These are phyloP conservation scores for Trametes cingulata DNA, from an alignment of 768 basidiomycete genomes.

Conservation along the genomic window DNA sequence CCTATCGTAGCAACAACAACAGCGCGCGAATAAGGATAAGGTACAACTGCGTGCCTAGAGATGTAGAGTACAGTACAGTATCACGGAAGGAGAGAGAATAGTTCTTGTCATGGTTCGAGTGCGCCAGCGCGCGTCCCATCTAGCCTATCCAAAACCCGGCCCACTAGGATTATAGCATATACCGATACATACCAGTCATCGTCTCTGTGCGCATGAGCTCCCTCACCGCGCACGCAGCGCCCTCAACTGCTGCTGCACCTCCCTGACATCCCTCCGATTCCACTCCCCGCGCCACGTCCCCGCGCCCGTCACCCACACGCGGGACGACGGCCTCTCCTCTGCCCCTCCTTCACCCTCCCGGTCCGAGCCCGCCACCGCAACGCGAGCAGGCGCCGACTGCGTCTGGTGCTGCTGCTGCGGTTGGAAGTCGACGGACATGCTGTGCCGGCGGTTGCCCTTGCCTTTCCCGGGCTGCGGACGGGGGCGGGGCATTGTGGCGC, in stretches of 20 bases:
- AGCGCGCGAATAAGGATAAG: background rate
- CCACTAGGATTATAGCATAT: too few species aligned
- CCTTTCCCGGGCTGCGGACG: background rate
- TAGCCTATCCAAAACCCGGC: background rate
- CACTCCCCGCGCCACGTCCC: constrained; percentile 42
- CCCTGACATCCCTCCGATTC: constrained; percentile 40
- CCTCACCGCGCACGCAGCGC: constrained; percentile 23
- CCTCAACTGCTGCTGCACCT: constrained; percentile 42
- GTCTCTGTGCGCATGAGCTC: too few species aligned
- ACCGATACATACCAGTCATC: background rate
- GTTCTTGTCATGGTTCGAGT: background rate
- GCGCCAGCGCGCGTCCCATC: background rate
- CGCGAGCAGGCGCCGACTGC: too few species aligned
- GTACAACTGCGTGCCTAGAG: background rate
- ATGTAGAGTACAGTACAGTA: background rate
- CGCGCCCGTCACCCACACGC: constrained; percentile 26
- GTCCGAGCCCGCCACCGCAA: background rate
- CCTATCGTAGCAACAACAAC: background rate
- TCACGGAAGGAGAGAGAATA: background rate
- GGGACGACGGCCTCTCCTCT: constrained; percentile 11
- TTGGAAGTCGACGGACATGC: constrained; percentile 24
- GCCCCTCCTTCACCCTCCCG: too few species aligned
- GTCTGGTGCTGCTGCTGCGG: too few species aligned
- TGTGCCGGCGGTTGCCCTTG: constrained; percentile 11
- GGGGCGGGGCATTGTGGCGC: background rate